A percentile compares a stretch with the other conserved stretches of the same genome.
Evolutionary conservation across 176 grass and related monocot genomes (phyloP).

Genomic region (Otatea glauca): DNA sequence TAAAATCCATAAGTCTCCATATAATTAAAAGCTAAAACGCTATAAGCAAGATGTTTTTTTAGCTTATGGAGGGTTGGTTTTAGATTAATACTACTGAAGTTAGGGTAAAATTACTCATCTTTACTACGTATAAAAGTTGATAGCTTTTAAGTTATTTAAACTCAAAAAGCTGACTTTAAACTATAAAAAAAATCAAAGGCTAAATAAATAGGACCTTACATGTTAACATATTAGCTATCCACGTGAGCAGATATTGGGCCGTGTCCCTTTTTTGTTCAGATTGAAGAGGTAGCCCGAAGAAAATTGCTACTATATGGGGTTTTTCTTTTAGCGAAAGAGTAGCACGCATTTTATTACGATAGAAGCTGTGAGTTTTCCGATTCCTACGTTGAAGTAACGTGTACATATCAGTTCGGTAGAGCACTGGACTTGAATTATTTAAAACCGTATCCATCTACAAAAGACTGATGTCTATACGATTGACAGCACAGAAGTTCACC

Average conservation of each 20-base stretch:
- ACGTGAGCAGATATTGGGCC: not conserved
- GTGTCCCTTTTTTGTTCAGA: not conserved
- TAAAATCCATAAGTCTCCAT: too few species aligned
- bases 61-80: too few species aligned
- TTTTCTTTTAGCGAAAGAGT: not conserved
- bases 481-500: not conserved
- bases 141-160: too few species aligned
- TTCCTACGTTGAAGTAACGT: not conserved
- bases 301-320: not conserved
- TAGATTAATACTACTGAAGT: too few species aligned
- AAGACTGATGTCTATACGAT: not conserved
- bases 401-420: not conserved
- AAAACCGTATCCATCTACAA: not conserved
- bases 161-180: too few species aligned
- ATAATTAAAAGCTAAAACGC: too few species aligned
- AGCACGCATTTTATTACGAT: not conserved
- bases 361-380: not conserved
- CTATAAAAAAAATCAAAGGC: too few species aligned
- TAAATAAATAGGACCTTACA: too few species aligned
- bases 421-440: not conserved
- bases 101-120: too few species aligned
- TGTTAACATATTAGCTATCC: not conserved
- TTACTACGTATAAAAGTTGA: too few species aligned
- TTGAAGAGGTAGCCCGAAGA: not conserved
- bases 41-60: too few species aligned